Base-by-base conservation (phyloP, 208 protist species). In the Vickermania ingenoplastis region DNA sequence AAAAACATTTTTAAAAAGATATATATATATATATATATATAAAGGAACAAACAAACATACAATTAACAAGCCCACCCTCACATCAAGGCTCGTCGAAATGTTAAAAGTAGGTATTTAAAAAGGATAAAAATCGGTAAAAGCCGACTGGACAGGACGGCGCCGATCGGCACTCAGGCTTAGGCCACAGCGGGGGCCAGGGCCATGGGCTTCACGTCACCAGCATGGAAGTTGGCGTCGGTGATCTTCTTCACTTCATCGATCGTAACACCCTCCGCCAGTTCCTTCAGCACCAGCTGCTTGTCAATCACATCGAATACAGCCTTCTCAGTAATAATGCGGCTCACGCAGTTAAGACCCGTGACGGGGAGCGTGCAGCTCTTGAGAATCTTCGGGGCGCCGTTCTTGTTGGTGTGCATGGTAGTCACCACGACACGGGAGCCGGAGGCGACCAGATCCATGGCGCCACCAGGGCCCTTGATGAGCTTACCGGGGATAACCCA, bases 401-500 rank as follows among this genome's bases (percentile, higher is more conserved):
- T 97, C 56, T 96, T 96, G 61, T 69, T 97, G 69, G 72, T 82
- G 81, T 99, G 97, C 67, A 97, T 92, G 92, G 98, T 99, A 0
- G 92, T 97, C 25, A 99, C 93, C 0, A 99, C 92, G 1, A 99
- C 97, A 25, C 91, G 79, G 0, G 86, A 91, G 51, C 90, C 92
- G 59, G 73, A 80, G 31, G 86, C 79, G 23, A 98, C 93, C 13
- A 99, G 81, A 61, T 99, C 96, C 95, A 98, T 98, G 14, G 95
- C 97, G 29, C 97, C 97, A 56, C 96, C 97, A 77, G 96, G 96
- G 55, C 97, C 97, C 77, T 99, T 99, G 23, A 99, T 93, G 63
- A 98, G 87, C 74, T 98, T 98, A 31, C 93, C 92, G 17, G 97
- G 97, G 65, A 99, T 98, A 50, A 98, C 86, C 94, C 96, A 99